These are phyloP conservation scores for Kuraishia capsulata DNA, from an alignment of 805 yeast species.

Conservation along the genomic window DNA sequence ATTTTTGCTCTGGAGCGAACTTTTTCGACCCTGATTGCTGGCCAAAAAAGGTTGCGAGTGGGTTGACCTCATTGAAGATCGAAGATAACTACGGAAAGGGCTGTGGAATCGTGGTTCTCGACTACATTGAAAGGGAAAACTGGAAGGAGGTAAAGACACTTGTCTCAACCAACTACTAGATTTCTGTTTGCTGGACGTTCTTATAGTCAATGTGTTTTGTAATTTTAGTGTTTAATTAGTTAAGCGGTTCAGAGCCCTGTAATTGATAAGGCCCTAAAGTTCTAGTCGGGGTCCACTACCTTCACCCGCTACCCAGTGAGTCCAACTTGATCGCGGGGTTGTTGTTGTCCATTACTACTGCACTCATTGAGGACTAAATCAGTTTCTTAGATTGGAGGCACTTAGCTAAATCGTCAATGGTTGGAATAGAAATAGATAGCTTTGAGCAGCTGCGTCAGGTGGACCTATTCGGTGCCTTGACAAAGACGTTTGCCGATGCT, in stretches of 20 bases:
- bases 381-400: background rate
- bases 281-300: too few species aligned
- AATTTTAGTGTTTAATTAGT: too few species aligned
- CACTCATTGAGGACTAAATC: background rate
- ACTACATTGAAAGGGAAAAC: conserved; percentile 51
- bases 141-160: conserved; percentile 48
- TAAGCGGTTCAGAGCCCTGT: too few species aligned
- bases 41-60: conserved; percentile 60
- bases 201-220: too few species aligned
- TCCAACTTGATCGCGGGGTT: too few species aligned
- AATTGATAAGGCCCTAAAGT: too few species aligned
- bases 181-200: too few species aligned
- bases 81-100: conserved; percentile 43
- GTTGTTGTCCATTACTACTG: too few species aligned
- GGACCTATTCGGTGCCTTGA: conserved; percentile 10
- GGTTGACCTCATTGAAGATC: conserved; percentile 32
- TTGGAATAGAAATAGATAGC: conserved; percentile 4
- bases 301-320: too few species aligned
- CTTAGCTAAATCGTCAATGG: background rate
- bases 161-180: conserved; percentile 40
- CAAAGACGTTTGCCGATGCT: conserved; percentile 14
- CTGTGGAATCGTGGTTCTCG: conserved; percentile 58
- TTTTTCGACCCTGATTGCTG: conserved; percentile 65
- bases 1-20: conserved; percentile 68
- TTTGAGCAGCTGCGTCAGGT: conserved; percentile 12